Base-by-base conservation (phyloP, 129 eudicot genomes). In the Mikania micrantha region DNA sequence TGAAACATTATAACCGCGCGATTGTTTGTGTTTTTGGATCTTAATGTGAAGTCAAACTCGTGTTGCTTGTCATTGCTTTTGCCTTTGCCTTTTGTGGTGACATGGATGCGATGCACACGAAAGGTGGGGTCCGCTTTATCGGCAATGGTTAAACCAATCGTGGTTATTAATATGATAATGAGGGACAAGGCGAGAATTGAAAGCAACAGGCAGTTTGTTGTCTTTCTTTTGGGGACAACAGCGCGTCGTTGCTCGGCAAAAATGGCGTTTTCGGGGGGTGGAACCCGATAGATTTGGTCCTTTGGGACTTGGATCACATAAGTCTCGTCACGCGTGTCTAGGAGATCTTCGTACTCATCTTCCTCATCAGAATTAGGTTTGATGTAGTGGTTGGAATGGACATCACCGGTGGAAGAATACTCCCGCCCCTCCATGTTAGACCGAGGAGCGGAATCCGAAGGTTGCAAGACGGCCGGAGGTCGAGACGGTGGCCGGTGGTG, bases 281-380 rank as follows among this genome's bases (percentile, higher is more conserved):
- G 95, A 54, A 71, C 58, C 2, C 90, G 85, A 74, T 80, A 84
- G 31, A 90, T 84, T 36, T 87, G 95, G 52, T 90, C 95, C 32
- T 82, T 87, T 2, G 90, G 95, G 77, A 87, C 59, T 63, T 85
- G 95, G 60, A 90, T 81, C 27, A 90, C 79, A 66, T 85, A 87
- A 8, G 92, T 87, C 2, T 73, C 71, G 7, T 64, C 22, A 9
- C 25, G 2, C 16, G 87, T 42, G 20, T 83, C 73, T 4, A 83
- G 83, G 64, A 73, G 77, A 39, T 73, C 71, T 3, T 22, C 20
- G 65, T 15, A 59, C 13, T 73, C 71, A 9, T 62, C 71, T n/a
- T 63, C 77, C 0, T 64, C 64, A 8, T 73, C 71, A 7, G 34
- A 63, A 32, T 40, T 48, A 11, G 63, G 64, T 19, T 17, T 25